Percentiles rank a stretch among this genome's conserved stretches.
Conservation (phyloP, 768 basidiomycete genomes). For the Cystobasidium onofrii region DNA sequence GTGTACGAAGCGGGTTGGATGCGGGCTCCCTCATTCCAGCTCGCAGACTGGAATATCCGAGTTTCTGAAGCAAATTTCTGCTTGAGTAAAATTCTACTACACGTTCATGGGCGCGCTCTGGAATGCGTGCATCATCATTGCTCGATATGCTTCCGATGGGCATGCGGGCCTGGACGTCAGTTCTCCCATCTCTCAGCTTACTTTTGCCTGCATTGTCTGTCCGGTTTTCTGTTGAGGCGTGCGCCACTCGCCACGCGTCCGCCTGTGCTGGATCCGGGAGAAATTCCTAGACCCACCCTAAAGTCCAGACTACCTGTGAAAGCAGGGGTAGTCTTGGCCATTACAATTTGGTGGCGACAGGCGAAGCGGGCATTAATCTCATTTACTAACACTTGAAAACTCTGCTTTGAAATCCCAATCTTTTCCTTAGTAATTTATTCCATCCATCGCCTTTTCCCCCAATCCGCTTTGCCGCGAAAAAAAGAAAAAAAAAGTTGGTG, state of each 20-base stretch:
- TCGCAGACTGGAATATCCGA: neutral
- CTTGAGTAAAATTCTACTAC: neutral
- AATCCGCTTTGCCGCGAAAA: neutral
- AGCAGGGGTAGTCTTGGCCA: neutral
- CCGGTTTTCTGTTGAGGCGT: neutral
- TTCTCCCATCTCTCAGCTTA: too few species aligned
- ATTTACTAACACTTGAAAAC: neutral
- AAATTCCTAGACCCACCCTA: neutral
- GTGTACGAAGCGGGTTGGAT: neutral
- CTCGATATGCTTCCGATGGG: neutral
- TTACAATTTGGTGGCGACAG: neutral
- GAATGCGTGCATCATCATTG: neutral
- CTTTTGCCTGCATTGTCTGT: neutral
- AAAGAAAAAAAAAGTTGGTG: neutral
- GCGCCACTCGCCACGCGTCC: neutral
- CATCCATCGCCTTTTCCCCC: too few species aligned
- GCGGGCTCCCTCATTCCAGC: neutral
- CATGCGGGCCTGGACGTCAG: too few species aligned
- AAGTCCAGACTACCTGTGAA: neutral
- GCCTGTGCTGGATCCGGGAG: neutral
- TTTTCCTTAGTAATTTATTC: too few species aligned
- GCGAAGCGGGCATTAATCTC: neutral
- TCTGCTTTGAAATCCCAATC: conserved; percentile 1
- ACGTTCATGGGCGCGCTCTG: neutral
- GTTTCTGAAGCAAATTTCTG: neutral